These are phyloP conservation scores for Talinum fruticosum DNA, from an alignment of 148 eudicot genomes.

Conservation along the genomic window DNA sequence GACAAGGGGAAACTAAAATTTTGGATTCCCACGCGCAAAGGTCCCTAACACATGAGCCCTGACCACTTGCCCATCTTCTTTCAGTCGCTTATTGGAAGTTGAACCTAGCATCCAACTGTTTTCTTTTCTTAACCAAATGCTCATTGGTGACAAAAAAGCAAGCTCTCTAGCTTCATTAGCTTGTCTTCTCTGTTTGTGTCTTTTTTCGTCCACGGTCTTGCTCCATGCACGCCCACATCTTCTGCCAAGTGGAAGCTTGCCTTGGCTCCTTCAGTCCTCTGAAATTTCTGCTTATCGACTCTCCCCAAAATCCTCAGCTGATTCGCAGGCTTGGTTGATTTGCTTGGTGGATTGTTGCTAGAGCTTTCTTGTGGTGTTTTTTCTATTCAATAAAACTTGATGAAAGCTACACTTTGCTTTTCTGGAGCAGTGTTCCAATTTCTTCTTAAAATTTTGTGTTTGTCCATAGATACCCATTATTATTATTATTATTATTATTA, in stretches of 20 bases:
- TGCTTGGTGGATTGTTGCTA: neutral
- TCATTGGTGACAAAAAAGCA: too few relatives aligned
- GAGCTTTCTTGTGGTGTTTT: too few relatives aligned
- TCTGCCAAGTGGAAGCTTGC: neutral
- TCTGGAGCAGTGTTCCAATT: too few relatives aligned
- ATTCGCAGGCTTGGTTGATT: neutral
- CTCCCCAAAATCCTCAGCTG: neutral
- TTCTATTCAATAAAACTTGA: too few relatives aligned
- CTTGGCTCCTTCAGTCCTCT: neutral
- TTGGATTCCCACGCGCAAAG: neutral
- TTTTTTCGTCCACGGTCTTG: neutral
- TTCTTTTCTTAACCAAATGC: neutral
- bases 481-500: neutral
- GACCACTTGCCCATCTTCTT: neutral
- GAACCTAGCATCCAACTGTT: neutral
- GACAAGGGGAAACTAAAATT: neutral
- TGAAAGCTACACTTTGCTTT: too few relatives aligned
- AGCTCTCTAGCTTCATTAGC: neutral
- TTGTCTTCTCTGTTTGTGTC: neutral
- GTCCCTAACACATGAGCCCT: neutral
- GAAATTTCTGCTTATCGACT: neutral
- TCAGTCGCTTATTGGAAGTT: too few relatives aligned
- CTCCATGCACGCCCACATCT: neutral
- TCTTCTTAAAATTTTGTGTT: neutral
- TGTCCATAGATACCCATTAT: neutral